Percentiles rank a stretch among this genome's conserved stretches.
phyloP scores from a whole-genome alignment of 306 rosid genomes.

The Sesbania bispinosa region DNA sequence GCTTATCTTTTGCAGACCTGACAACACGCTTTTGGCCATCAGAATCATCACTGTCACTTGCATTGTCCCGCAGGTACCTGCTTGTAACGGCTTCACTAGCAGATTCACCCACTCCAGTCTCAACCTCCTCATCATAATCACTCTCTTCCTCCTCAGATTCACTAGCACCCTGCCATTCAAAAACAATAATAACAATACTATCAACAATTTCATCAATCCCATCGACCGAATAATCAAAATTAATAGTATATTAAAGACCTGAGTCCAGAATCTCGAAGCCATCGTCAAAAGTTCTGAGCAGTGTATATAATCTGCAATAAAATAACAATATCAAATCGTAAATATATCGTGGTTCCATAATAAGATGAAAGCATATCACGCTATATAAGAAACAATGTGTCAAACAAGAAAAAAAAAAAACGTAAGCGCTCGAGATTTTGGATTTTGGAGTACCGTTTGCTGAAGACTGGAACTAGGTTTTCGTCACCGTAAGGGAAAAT shows the following conservation, averaged over 20 bases:
- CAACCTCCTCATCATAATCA: constrained; percentile 57
- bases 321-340: neutral
- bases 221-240: neutral
- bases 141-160: constrained; percentile 78
- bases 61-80: constrained; percentile 41
- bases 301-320: constrained; percentile 8
- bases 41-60: constrained; percentile 68
- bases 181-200: neutral
- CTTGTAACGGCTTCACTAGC: constrained; percentile 19
- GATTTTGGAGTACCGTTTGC: too few relatives aligned
- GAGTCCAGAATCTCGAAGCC: constrained; percentile 53
- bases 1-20: constrained; percentile 81
- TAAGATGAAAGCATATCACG: neutral
- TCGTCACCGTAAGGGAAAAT: too few relatives aligned
- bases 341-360: too few relatives aligned
- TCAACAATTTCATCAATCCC: neutral
- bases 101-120: constrained; percentile 36
- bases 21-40: constrained; percentile 68
- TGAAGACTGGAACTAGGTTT: too few relatives aligned
- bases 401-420: too few relatives aligned
- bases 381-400: too few relatives aligned
- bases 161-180: constrained; percentile 54
- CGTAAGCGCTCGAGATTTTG: too few relatives aligned
- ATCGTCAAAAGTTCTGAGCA: constrained; percentile 11
- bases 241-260: neutral